Evolutionary conservation across 2,329 filamentous ascomycete species (phyloP), one percentile per base, ranked within the genome.

Genomic region (Dactylellina sp.): DNA sequence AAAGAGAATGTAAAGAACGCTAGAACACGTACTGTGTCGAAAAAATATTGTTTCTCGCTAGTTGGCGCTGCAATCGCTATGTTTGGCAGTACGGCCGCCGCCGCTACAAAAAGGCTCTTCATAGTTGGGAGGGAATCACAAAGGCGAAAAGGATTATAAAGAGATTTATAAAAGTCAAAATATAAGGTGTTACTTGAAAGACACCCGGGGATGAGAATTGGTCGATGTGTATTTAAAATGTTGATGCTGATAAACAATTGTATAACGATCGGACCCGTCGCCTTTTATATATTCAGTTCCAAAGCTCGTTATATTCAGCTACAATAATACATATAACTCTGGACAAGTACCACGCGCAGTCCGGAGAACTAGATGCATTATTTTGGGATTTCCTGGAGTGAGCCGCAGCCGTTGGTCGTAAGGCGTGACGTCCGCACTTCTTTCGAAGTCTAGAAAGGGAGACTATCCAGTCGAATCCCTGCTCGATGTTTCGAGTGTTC

Each of bases 11-110:
- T 22, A 6, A 25, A 28, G 20, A 12, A 44, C 3, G n/a, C n/a
- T n/a, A n/a, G n/a, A 20, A 3, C 7, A 53, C 68, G 35, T 61
- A 65, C 68, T 12, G 49, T 65, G 52, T 72, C 60, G n/a, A 72
- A 72, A 25, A 72, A 64, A 28, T 72, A 72, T 11, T 71, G 66
- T 37, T 63, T 57, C 9, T 53, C 44, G 20, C 18, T 35, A 11
- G 39, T 52, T 1, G 66, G 66, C 1, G 59, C 59, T 7, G 59
- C 66, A 20, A 64, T 16, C 11, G 37, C 52, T 1, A 71, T 22
- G 37, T 35, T 39, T 7, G 66, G 42, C 16, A 71, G 16, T 6
- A 37, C 20, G 14, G 59, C 50, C 32, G 66, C 66, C 7, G 55
- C 55, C 16, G 50, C 49, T 14, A 25, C 52, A 0, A 71, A 20